A percentile compares a stretch with the other conserved stretches of the same genome.
Conservation (phyloP, 768 basidiomycete genomes). For the Mycena kentingensis region DNA sequence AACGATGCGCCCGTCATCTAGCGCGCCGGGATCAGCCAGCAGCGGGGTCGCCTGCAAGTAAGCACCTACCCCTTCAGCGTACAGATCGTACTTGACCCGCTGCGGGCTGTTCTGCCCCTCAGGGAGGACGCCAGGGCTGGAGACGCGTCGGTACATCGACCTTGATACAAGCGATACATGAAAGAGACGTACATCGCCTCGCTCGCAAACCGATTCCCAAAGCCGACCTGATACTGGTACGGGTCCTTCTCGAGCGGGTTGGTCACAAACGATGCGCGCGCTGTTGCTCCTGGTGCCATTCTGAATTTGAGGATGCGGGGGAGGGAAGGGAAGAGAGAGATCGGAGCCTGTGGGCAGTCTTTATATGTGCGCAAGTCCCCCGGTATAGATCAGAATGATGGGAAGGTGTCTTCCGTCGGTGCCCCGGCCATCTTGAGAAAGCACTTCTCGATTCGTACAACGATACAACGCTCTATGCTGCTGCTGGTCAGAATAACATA, state of each 20-base stretch:
- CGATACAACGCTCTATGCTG: not conserved
- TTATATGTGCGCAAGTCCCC: not conserved
- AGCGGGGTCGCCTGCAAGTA: no score
- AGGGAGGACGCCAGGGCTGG: constrained; percentile 58
- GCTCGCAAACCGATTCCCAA: constrained; percentile 58
- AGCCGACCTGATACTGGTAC: constrained; percentile 59
- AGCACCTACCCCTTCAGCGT: constrained; percentile 54
- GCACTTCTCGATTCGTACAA: not conserved
- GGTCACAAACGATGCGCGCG: constrained; percentile 40
- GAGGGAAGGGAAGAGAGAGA: not conserved
- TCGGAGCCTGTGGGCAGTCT: not conserved
- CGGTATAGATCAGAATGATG: not conserved
- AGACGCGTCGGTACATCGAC: not conserved
- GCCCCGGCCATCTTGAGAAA: not conserved
- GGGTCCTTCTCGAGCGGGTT: constrained; percentile 47
- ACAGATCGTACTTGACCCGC: constrained; percentile 63
- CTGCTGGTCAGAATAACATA: not conserved
- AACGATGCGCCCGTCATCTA: constrained; percentile 66
- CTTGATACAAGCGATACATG: not conserved
- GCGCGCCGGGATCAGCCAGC: not conserved
- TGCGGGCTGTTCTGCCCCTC: constrained; percentile 63
- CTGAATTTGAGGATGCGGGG: constrained; percentile 13
- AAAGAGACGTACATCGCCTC: constrained; percentile 51
- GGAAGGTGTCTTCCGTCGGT: not conserved
- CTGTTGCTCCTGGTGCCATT: constrained; percentile 39